These are phyloP conservation scores for Exophiala lecanii-corni DNA, from an alignment of 2,329 filamentous ascomycete species.

Conservation along the genomic window DNA sequence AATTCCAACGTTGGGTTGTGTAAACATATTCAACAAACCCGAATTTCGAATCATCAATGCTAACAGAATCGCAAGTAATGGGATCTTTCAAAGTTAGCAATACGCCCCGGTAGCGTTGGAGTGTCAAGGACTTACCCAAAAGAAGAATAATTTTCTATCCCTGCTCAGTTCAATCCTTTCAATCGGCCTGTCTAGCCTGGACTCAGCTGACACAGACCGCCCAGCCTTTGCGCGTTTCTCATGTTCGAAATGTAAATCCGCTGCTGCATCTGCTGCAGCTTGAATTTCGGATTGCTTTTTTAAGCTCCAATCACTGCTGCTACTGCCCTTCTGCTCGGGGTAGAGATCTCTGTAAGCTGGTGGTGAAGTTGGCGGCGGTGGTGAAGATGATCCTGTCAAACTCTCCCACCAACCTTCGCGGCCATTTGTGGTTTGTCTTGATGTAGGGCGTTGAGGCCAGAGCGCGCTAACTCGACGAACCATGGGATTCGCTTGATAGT, in stretches of 20 bases:
- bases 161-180: conserved; percentile 41
- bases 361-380: conserved; percentile 51
- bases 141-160: conserved; percentile 50
- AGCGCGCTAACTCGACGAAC: conserved; percentile 68
- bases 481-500: conserved; percentile 69
- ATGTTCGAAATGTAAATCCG: conserved; percentile 40
- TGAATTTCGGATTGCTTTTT: conserved; percentile 41
- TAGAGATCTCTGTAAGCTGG: conserved; percentile 78
- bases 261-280: conserved; percentile 40
- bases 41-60: conserved; percentile 41
- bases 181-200: conserved; percentile 25
- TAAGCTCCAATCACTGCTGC: conserved; percentile 36
- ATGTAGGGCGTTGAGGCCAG: conserved; percentile 59
- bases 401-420: conserved; percentile 63
- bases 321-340: conserved; percentile 44
- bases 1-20: background rate
- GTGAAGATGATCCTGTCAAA: conserved; percentile 49
- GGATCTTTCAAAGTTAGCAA: conserved; percentile 43
- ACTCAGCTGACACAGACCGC: background rate
- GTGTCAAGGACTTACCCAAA: conserved; percentile 54
- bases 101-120: too few relatives aligned
- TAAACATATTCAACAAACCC: conserved; percentile 14
- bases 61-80: conserved; percentile 43
- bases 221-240: conserved; percentile 4
- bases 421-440: conserved; percentile 46